Percentiles rank a stretch among this genome's conserved stretches.
Conservation (phyloP, 1,139 yeast genomes). For the Hyphopichia wangnamkhiaoensis region DNA sequence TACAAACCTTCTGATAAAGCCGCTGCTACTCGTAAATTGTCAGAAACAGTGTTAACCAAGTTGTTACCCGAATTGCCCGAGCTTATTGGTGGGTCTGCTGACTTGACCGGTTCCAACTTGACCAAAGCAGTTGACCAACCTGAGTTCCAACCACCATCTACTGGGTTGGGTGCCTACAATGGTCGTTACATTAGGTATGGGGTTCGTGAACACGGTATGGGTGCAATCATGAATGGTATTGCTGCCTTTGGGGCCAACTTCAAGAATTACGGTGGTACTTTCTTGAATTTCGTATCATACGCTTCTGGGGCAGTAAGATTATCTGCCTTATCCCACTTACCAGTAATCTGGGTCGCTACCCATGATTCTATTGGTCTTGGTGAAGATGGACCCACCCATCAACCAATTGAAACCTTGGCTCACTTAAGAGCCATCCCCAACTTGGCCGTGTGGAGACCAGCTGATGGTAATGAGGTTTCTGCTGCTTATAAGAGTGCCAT, state of each 20-base stretch:
- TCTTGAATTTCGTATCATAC: slow-evolving; percentile 96
- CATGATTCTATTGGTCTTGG: slow-evolving; percentile 99
- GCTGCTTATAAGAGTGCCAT: slow-evolving; percentile 91
- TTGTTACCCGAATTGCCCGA: slow-evolving; percentile 76
- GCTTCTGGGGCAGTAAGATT: slow-evolving; percentile 98
- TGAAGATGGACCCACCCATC: slow-evolving; percentile 99
- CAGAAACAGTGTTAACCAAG: slow-evolving; percentile 75
- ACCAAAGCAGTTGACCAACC: slow-evolving; percentile 83
- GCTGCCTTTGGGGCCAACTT: slow-evolving; percentile 92
- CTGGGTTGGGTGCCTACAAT: slow-evolving; percentile 79
- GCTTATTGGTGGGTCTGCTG: slow-evolving; percentile 97
- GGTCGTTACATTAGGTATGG: slow-evolving; percentile 98
- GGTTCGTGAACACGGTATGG: slow-evolving; percentile 99
- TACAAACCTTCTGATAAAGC: slow-evolving; percentile 81
- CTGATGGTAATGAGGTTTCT: slow-evolving; percentile 98
- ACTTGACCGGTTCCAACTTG: slow-evolving; percentile 95
- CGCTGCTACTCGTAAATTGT: slow-evolving; percentile 92
- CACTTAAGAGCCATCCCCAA: slow-evolving; percentile 98
- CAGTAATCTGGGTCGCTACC: slow-evolving; percentile 96
- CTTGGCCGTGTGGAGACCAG: slow-evolving; percentile 98
- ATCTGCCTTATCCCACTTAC: slow-evolving; percentile 91
- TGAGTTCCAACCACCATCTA: slow-evolving; percentile 90
- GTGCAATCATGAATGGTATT: slow-evolving; percentile 98
- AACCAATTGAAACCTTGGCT: slow-evolving; percentile 98
- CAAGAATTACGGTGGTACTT: slow-evolving; percentile 96